These are phyloP conservation scores for Pulveroboletus sp. DNA, from an alignment of 768 basidiomycete species.

Conservation along the genomic window DNA sequence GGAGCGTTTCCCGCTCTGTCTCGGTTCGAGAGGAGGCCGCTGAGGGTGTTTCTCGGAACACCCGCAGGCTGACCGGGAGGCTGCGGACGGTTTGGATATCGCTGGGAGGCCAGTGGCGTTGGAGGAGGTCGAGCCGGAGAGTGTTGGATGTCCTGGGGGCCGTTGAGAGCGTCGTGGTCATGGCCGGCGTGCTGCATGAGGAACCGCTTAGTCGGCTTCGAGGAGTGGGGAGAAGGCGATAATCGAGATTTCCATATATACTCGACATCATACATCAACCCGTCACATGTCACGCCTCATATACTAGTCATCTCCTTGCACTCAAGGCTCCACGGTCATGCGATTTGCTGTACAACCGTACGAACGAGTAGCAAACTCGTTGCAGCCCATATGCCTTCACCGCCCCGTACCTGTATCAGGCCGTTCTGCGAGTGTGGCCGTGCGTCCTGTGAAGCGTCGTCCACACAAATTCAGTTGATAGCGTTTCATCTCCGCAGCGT, in stretches of 20 bases:
- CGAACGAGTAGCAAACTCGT: neutral
- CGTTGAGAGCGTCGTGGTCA: conserved; percentile 10
- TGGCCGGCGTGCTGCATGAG: conserved; percentile 22
- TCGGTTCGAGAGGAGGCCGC: conserved; percentile 43
- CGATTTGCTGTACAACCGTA: conserved; percentile 10
- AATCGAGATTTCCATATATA: conserved; percentile 37
- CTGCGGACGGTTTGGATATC: conserved; percentile 17
- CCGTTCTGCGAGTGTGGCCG: neutral
- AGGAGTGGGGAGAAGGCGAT: conserved; percentile 22
- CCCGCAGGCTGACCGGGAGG: conserved; percentile 7
- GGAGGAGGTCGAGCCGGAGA: neutral
- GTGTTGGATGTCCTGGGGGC: neutral
- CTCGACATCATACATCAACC: neutral
- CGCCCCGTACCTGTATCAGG: neutral
- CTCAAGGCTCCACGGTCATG: conserved; percentile 5
- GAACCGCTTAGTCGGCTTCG: conserved; percentile 1
- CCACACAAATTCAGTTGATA: conserved; percentile 5
- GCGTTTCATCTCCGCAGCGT: conserved; percentile 14
- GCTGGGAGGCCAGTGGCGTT: neutral
- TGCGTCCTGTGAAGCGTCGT: neutral
- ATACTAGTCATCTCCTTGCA: too few relatives aligned
- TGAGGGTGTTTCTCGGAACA: conserved; percentile 28
- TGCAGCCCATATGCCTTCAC: neutral
- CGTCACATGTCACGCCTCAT: conserved; percentile 23
- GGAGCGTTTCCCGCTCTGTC: conserved; percentile 49